phyloP scores from a whole-genome alignment of 1,139 yeast genomes.

The Arxiozyma heterogenica region DNA sequence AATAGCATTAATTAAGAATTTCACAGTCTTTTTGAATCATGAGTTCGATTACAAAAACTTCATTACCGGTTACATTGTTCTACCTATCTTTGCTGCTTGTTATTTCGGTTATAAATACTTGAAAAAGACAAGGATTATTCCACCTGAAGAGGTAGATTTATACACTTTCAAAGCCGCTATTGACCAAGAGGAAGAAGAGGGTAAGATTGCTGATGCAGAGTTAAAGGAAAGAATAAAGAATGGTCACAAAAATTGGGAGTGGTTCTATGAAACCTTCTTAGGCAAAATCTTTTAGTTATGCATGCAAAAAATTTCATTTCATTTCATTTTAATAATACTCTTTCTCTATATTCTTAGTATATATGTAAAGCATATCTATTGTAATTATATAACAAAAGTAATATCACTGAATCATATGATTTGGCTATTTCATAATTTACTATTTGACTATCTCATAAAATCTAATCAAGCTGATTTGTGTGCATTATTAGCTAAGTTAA shows the following conservation, averaged over 20 bases:
- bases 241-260: conserved; percentile 32
- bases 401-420: not conserved
- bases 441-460: no score
- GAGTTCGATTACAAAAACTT: conserved; percentile 51
- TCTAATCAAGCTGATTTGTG: no score
- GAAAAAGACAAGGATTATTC: conserved; percentile 44
- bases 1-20: conserved; percentile 61
- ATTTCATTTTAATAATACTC: no score
- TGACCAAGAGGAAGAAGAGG: conserved; percentile 59
- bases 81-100: conserved; percentile 53
- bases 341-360: not conserved
- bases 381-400: not conserved
- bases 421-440: no score
- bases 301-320: not conserved
- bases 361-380: not conserved
- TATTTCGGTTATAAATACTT: conserved; percentile 51
- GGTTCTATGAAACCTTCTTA: conserved; percentile 49
- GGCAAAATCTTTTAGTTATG: conserved; percentile 44
- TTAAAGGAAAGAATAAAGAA: conserved; percentile 38
- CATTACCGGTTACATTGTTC: conserved; percentile 70
- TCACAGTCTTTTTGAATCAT: conserved; percentile 53
- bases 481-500: no score
- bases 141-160: conserved; percentile 54
- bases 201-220: conserved; percentile 35
- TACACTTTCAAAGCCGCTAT: conserved; percentile 54